Evolutionary conservation across 2,329 filamentous ascomycete species (phyloP).

Genomic region (Pseudocercospora eumusae): DNA sequence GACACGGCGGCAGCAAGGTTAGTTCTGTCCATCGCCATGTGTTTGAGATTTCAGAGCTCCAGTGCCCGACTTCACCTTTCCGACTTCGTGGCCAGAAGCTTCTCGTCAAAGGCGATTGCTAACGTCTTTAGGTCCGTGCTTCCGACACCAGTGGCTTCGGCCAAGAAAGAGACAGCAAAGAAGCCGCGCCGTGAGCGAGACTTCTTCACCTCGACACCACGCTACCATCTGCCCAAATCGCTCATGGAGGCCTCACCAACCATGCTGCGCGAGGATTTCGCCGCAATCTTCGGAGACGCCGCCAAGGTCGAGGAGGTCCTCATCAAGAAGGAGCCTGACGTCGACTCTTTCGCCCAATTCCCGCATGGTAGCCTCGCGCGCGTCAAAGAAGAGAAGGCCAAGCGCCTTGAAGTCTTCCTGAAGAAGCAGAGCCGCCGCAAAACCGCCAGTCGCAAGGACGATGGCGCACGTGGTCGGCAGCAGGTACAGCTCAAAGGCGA

Average conservation of each 20-base stretch:
- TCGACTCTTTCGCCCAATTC: constrained; percentile 5
- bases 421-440: constrained; percentile 9
- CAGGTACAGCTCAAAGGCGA: constrained; percentile 12
- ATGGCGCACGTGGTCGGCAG: neutral
- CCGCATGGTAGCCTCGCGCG: neutral
- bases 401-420: constrained; percentile 1
- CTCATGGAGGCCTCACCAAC: neutral
- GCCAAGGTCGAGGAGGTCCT: constrained; percentile 1
- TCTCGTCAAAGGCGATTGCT: neutral
- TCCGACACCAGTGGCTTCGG: neutral
- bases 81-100: neutral
- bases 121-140: neutral
- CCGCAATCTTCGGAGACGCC: neutral
- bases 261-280: constrained; percentile 6
- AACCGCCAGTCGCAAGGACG: neutral
- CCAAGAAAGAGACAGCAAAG: constrained; percentile 1
- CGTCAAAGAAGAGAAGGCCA: constrained; percentile 11
- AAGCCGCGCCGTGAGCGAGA: neutral
- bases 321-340: constrained; percentile 3
- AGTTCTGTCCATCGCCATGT: neutral
- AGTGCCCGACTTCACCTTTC: neutral
- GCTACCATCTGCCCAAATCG: neutral
- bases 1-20: neutral
- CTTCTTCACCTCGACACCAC: neutral
- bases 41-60: neutral